Conservation (phyloP, 306 rosid genomes). For the Cucurbita pepo region DNA sequence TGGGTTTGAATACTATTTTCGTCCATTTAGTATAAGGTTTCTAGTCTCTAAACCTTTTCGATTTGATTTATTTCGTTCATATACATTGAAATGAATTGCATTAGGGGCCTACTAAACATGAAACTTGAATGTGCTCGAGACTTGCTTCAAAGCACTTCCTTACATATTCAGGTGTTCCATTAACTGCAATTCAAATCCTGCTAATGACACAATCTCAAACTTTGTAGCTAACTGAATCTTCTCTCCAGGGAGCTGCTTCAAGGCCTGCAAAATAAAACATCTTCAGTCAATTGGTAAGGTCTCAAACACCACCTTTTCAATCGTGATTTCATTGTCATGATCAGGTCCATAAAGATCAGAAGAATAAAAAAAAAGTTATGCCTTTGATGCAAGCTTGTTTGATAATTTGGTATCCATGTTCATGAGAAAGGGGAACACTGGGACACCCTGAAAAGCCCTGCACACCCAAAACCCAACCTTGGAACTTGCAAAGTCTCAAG, state of each 20-base stretch:
- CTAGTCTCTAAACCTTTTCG: neutral
- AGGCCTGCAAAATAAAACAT: constrained; percentile 23
- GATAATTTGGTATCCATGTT: constrained; percentile 46
- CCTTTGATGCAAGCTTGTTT: constrained; percentile 52
- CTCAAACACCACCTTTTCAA: constrained; percentile 40
- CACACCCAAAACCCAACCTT: constrained; percentile 78
- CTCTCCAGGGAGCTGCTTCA: constrained; percentile 54
- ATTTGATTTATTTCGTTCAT: neutral
- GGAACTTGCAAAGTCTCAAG: constrained; percentile 34
- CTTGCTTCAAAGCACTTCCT: constrained; percentile 61
- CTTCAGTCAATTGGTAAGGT: neutral
- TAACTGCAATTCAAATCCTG: constrained; percentile 13
- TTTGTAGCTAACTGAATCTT: constrained; percentile 57
- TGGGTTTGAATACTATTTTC: neutral
- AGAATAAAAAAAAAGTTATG: constrained; percentile 54
- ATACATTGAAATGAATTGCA: neutral
- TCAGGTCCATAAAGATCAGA: constrained; percentile 41
- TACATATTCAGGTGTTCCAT: constrained; percentile 65
- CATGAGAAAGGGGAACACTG: constrained; percentile 50
- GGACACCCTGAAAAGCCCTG: constrained; percentile 46
- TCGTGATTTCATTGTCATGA: constrained; percentile 54
- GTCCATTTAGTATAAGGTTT: neutral
- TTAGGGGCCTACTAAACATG: neutral
- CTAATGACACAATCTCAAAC: constrained; percentile 30
- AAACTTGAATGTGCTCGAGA: constrained; percentile 48